Evolutionary conservation across 1,139 yeast species (phyloP), one percentile per base, ranked within the genome.

Genomic region (Taiozyma sp.): DNA sequence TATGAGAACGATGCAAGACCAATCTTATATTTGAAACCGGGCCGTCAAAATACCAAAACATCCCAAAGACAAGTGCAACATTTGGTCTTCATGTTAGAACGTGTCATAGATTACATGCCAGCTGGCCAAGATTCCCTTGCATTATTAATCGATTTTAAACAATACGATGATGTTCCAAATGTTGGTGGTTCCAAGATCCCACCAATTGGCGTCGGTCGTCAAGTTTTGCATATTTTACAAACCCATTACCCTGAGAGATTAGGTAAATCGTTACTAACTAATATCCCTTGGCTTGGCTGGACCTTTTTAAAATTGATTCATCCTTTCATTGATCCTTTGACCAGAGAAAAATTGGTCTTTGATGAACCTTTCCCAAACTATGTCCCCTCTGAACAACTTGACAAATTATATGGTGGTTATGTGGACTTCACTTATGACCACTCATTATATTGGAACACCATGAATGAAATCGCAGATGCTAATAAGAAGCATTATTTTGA

Each of bases 191-290:
- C 80, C 46, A 90, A 88, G 67, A 79, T 90, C 47, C 99, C 99
- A 3, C 91, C 97, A 1, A 75, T 93, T 40, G 79, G 87, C 41
- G 85, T 80, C 19, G 90, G 91, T 29, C 81, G 86, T 67, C 87
- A 85, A 61, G 90, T 86, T 22, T 71, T 87, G 57, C 84, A 83
- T 64, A 85, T 86, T 58, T 72, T 87, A 58, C 95, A 93, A 71
- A 91, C 96, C 19, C 98, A 93, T 67, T 93, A 93, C 66, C 98
- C 98, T 2, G 99, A 93, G 69, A 79, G 98, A 62, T 76, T 93
- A 57, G 99, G 99, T 28, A 84, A 84, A 64, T 98, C 97, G 0
- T 74, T 92, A 49, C 77, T 93, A 57, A 89, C 96, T 44, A 92
- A 93, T 66, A 89, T 93, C 57, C 98, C 98, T n/a, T 87, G 96